A percentile compares a stretch with the other conserved stretches of the same genome.
These are phyloP conservation scores for Urtica urens DNA, from an alignment of 306 rosid species.

Conservation along the genomic window DNA sequence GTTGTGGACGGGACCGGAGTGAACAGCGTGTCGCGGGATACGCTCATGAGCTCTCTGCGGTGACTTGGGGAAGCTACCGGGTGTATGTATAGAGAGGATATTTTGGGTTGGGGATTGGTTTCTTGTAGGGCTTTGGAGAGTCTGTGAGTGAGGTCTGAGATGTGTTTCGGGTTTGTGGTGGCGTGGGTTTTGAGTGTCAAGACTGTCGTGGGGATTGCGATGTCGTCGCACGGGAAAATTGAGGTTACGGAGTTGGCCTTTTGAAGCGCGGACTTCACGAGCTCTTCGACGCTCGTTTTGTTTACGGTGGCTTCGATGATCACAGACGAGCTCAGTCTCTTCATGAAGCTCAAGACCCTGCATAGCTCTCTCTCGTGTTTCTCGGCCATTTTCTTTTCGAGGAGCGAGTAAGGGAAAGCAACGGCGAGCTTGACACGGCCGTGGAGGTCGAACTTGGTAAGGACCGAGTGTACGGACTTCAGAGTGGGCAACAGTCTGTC, in stretches of 20 bases:
- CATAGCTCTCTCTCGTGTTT: constrained; percentile 20
- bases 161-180: constrained; percentile 27
- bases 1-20: constrained; percentile 46
- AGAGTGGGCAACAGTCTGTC: constrained; percentile 26
- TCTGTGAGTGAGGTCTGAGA: constrained; percentile 26
- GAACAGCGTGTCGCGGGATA: constrained; percentile 33
- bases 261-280: constrained; percentile 27
- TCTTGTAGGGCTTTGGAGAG: constrained; percentile 38
- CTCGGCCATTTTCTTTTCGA: constrained; percentile 29
- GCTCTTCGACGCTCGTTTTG: constrained; percentile 22
- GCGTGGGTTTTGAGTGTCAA: constrained; percentile 30
- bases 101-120: constrained; percentile 18
- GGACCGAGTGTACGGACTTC: constrained; percentile 30
- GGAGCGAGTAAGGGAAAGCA: constrained; percentile 41
- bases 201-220: constrained; percentile 31
- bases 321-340: constrained; percentile 32
- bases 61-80: constrained; percentile 24
- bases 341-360: constrained; percentile 26
- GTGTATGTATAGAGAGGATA: constrained; percentile 35
- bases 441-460: constrained; percentile 20
- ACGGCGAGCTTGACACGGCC: constrained; percentile 36
- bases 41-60: constrained; percentile 27
- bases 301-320: constrained; percentile 39
- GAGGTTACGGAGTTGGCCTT: constrained; percentile 32
- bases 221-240: constrained; percentile 30